A percentile compares a stretch with the other conserved stretches of the same genome.
Evolutionary conservation across 192 early-diverging fungal species (phyloP).

Genomic region (Lobosporangium transversale): DNA sequence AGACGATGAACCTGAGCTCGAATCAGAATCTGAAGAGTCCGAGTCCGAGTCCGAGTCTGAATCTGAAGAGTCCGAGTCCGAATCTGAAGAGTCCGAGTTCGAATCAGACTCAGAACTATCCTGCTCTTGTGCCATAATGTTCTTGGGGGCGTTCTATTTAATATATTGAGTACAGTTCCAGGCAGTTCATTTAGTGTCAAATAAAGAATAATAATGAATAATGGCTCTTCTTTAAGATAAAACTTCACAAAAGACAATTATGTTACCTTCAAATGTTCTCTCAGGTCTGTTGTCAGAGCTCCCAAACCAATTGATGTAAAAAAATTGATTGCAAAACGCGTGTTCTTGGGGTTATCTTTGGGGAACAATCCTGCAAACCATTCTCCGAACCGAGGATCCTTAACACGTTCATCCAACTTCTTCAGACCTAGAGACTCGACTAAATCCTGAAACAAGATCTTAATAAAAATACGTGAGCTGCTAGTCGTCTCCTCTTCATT

Average conservation of each 20-base stretch:
- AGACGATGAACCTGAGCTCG: conserved; percentile 13
- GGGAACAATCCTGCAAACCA: conserved; percentile 92
- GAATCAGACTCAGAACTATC: conserved; percentile 53
- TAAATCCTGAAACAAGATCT: conserved; percentile 93
- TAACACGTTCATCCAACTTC: conserved; percentile 74
- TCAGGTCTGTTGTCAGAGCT: conserved; percentile 90
- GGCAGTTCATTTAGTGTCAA: too few species aligned
- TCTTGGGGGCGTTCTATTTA: conserved; percentile 67
- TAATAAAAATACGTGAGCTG: conserved; percentile 96
- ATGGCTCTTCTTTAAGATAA: too few species aligned
- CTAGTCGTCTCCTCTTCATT: conserved; percentile 97
- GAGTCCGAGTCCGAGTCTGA: conserved; percentile 34
- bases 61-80: conserved; percentile 49
- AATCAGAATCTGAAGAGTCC: conserved; percentile 14
- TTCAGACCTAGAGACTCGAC: conserved; percentile 84
- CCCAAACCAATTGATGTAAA: conserved; percentile 95
- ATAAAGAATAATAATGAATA: too few species aligned
- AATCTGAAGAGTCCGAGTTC: conserved; percentile 47
- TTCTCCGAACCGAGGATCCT: conserved; percentile 75
- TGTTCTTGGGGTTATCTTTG: conserved; percentile 85
- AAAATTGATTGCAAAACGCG: conserved; percentile 98
- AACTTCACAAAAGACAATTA: too few species aligned
- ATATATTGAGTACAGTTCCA: too few species aligned
- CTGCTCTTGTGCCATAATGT: conserved; percentile 72
- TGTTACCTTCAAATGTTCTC: conserved; percentile 80